Base-by-base conservation (phyloP, 2,329 filamentous ascomycete genomes). In the Westerdykella ornata region DNA sequence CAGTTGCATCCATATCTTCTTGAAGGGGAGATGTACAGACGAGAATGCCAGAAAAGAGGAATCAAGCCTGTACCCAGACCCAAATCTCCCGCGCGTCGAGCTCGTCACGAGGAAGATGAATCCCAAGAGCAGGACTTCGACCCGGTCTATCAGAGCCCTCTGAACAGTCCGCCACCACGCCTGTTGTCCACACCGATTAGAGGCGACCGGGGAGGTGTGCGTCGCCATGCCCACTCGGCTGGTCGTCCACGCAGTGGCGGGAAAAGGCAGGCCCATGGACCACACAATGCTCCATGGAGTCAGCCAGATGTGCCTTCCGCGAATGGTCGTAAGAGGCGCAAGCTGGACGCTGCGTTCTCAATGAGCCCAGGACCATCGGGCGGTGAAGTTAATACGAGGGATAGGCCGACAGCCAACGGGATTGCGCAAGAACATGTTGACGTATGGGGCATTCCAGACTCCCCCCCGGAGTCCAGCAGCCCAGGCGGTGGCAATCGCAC, bases 1-100 rank as follows among this genome's bases (percentile, higher is more conserved):
- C 72, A 74, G 47, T 49, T 74, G 19, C 68, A 73, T 56, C 72
- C 72, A 2, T 74, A 73, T 45, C 51, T 67, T 16, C 48, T 72
- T 16, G 71, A 74, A 37, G 62, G 62, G 15, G 66, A 70, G 37
- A 54, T 62, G 28, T 72, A 73, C 47, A 61, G 67, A 17, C 62
- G 62, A 43, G 64, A 68, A 37, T 66, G 68, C 20, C 63, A 65
- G 47, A 65, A 66, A 33, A 57, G 68, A 41, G 72, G 72, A 2
- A 48, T 73, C 11, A 65, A 60, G 38, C 71, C 72, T 3, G 61
- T 74, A 12, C 57, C 59, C 7, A 46, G 69, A 30, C 53, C 43
- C 15, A 43, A 55, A 30, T 62, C 61, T 14, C 56, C 56, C 14
- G 45, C 52, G 14, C 51, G 48, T n/a, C 51, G 46, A 20, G 18